A percentile compares a stretch with the other conserved stretches of the same genome.
These are phyloP conservation scores for Sporothrix globosa DNA, from an alignment of 2,329 filamentous ascomycete species.

Conservation along the genomic window DNA sequence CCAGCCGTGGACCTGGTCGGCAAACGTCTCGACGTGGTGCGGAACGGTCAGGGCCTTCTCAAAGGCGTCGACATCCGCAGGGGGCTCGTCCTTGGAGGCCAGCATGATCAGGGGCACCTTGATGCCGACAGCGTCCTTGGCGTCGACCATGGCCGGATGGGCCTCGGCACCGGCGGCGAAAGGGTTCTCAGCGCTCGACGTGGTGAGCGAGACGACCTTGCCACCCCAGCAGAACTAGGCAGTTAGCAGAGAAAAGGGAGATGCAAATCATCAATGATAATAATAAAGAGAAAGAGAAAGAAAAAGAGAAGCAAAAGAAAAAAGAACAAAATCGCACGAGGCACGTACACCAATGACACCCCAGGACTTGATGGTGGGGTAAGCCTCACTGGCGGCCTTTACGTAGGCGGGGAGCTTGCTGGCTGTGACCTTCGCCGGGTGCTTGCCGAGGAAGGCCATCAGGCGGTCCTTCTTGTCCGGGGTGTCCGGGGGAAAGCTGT, in stretches of 20 bases:
- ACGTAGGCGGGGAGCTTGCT: conserved; percentile 59
- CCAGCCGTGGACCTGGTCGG: conserved; percentile 71
- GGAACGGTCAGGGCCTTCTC: conserved; percentile 56
- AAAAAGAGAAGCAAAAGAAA: background rate
- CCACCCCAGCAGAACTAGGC: conserved; percentile 68
- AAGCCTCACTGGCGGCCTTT: conserved; percentile 55
- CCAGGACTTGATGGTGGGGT: conserved; percentile 61
- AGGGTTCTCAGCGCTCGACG: conserved; percentile 55
- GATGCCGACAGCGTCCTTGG: conserved; percentile 62
- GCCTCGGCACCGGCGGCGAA: conserved; percentile 58
- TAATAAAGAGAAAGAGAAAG: background rate
- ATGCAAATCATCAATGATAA: background rate
- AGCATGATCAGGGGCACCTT: conserved; percentile 65
- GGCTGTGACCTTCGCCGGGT: conserved; percentile 53
- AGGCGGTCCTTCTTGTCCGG: conserved; percentile 65
- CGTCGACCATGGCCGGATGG: conserved; percentile 68
- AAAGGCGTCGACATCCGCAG: conserved; percentile 59
- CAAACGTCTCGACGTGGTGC: conserved; percentile 67
- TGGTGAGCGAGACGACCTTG: conserved; percentile 62
- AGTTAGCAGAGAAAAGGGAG: background rate
- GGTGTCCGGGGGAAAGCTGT: conserved; percentile 64
- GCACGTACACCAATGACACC: conserved; percentile 61
- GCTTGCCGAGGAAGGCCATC: conserved; percentile 59
- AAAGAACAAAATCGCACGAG: no score
- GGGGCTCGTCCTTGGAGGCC: conserved; percentile 66